Evolutionary conservation across 129 eudicot genomes (phyloP).

Genomic region (Scalesia atractyloides): DNA sequence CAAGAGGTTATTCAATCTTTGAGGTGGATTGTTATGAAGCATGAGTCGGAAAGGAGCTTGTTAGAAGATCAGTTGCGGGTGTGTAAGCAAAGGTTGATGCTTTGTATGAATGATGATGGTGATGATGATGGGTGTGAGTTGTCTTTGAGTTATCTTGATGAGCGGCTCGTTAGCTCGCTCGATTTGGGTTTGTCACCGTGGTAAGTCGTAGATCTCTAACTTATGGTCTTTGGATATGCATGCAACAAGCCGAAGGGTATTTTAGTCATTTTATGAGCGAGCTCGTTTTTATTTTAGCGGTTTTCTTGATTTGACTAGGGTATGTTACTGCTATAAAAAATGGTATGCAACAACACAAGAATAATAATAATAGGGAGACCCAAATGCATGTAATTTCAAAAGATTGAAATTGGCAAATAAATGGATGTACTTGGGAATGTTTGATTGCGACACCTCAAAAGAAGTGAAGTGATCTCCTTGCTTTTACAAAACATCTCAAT

Average conservation of each 20-base stretch:
- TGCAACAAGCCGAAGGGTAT: background rate
- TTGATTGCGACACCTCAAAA: slow-evolving; percentile 3
- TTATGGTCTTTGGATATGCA: background rate
- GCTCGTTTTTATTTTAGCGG: background rate
- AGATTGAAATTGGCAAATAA: too few species aligned
- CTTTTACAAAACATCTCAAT: slow-evolving; percentile 3
- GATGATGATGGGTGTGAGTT: slow-evolving; percentile 49
- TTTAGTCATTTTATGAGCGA: background rate
- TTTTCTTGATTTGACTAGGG: background rate
- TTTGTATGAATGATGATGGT: slow-evolving; percentile 42
- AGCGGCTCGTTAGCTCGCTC: slow-evolving; percentile 66
- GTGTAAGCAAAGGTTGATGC: slow-evolving; percentile 52
- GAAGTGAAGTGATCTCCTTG: background rate
- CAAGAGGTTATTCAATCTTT: slow-evolving; percentile 76
- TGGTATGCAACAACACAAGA: too few species aligned
- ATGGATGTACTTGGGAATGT: slow-evolving; percentile 8
- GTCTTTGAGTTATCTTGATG: slow-evolving; percentile 42
- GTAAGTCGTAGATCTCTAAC: slow-evolving; percentile 32
- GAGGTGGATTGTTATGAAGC: slow-evolving; percentile 76
- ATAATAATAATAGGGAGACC: too few species aligned
- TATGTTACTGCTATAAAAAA: background rate
- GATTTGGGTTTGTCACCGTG: slow-evolving; percentile 52
- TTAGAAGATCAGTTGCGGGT: slow-evolving; percentile 60
- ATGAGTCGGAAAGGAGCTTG: slow-evolving; percentile 60
- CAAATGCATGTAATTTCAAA: too few species aligned